phyloP scores from a whole-genome alignment of 163 green algal species.

The Chlamydomonas reinhardtii region DNA sequence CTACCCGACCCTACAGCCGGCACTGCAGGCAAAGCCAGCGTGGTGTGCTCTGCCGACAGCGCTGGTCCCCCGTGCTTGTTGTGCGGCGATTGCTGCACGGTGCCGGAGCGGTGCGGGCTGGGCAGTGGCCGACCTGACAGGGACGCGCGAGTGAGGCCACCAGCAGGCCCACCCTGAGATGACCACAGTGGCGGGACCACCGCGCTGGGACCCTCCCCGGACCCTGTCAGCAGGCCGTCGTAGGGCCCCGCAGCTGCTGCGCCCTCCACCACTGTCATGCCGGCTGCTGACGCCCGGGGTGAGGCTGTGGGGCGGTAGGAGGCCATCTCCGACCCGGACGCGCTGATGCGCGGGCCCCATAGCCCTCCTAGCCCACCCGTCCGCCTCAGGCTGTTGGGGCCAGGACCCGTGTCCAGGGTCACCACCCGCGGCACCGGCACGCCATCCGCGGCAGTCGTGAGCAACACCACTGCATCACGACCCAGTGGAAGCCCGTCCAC shows the following conservation, averaged over 20 bases:
- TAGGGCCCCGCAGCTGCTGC: not conserved
- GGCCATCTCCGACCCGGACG: not conserved
- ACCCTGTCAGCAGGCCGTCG: not conserved
- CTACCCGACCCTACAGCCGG: no score
- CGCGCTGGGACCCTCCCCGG: not conserved
- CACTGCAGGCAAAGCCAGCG: no score
- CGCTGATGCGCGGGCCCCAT: not conserved
- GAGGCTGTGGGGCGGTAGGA: not conserved
- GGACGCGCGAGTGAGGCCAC: no score
- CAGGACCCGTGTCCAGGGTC: slow-evolving; percentile 3
- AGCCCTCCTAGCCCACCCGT: not conserved
- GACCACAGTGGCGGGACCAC: no score
- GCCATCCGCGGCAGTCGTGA: slow-evolving; percentile 10
- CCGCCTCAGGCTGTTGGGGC: slow-evolving; percentile 5
- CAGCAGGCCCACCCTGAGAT: no score
- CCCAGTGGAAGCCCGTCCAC: slow-evolving; percentile 13
- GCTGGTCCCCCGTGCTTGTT: no score
- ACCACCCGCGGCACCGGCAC: slow-evolving; percentile 33
- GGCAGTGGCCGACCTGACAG: no score
- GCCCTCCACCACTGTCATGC: not conserved
- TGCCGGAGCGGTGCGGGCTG: no score
- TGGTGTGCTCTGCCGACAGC: no score
- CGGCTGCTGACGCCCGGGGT: not conserved
- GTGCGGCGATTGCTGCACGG: no score
- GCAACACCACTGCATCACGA: slow-evolving; percentile 8